phyloP scores from a whole-genome alignment of 2,329 filamentous ascomycete species.

The Anisogramma anomala region DNA sequence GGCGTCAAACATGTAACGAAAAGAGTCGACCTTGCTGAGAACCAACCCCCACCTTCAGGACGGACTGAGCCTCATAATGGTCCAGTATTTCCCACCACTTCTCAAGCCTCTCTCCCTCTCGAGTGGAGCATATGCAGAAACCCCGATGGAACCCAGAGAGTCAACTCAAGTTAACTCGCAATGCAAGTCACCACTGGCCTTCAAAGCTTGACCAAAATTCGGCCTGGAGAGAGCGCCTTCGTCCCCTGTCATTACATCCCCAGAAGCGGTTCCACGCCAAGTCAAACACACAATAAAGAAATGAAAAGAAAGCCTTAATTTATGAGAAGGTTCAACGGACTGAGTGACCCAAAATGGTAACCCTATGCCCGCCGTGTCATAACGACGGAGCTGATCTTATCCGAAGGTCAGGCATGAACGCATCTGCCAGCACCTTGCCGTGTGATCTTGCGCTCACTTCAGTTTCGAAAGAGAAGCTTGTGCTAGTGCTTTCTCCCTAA shows the following conservation, averaged over 20 bases:
- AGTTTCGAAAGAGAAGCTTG: constrained; percentile 6
- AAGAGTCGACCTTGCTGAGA: too few species aligned
- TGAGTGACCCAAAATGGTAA: constrained; percentile 15
- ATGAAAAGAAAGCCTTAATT: constrained; percentile 17
- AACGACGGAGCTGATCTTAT: constrained; percentile 19
- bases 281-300: constrained; percentile 21
- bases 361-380: constrained; percentile 17
- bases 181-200: too few species aligned
- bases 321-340: constrained; percentile 4
- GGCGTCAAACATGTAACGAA: too few species aligned
- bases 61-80: too few species aligned
- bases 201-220: neutral
- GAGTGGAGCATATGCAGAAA: neutral
- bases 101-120: too few species aligned
- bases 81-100: too few species aligned
- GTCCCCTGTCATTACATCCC: constrained; percentile 26
- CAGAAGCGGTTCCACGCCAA: constrained; percentile 25
- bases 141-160: neutral
- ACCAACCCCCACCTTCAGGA: too few species aligned
- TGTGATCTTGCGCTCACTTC: constrained; percentile 9
- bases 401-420: constrained; percentile 9
- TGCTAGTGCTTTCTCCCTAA: constrained; percentile 9
- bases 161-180: neutral
- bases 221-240: constrained; percentile 8
- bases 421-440: neutral